Base-by-base conservation (phyloP, 2,329 filamentous ascomycete genomes). In the Dothiorella sarmentorum region DNA sequence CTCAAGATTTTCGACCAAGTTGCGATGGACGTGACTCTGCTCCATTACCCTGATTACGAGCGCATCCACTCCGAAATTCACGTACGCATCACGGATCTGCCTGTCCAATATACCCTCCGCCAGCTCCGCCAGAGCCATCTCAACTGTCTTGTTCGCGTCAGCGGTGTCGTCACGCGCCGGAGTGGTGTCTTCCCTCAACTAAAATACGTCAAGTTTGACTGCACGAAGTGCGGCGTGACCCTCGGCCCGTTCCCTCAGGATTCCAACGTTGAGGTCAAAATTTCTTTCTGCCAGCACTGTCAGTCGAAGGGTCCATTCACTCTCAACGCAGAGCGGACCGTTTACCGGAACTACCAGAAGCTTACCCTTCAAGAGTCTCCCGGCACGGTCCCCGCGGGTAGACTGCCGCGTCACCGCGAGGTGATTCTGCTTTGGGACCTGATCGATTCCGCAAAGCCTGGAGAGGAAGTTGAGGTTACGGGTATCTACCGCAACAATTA, bases 331-430 rank as follows among this genome's bases (percentile, higher is more conserved):
- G 94, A 97, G 72, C 95, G 96, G 80, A 99, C 94, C 0, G 89
- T 99, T 15, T 99, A 99, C 77, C 89, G 94, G 63, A 99, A 99
- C 75, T 99, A 97, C 76, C 94, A 99, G 73, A 99, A 97, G 71
- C 80, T 99, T 66, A 99, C 94, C 0, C 82, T 99, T 11, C 94
- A 99, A 70, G 94, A 99, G 73, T 96, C 95, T 0, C 94, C 94
- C 3, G 95, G 94, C 57, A 97, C 94, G 6, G 94, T 99, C 3
- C 95, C 94, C 4, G 92, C 95, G 33, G 94, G 94, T 68, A 92
- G 94, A 74, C 83, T 99, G 45, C 94, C 94, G 3, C 88, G 95
- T 57, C 90, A 94, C 69, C 85, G 94, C 56, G 94, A 99, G 71
- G 93, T 99, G 35, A 91, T 99, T 63, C 83, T 99, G 11, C 84